Evolutionary conservation across 2,329 filamentous ascomycete genomes (phyloP).

Genomic region (Xylariaceae sp.): DNA sequence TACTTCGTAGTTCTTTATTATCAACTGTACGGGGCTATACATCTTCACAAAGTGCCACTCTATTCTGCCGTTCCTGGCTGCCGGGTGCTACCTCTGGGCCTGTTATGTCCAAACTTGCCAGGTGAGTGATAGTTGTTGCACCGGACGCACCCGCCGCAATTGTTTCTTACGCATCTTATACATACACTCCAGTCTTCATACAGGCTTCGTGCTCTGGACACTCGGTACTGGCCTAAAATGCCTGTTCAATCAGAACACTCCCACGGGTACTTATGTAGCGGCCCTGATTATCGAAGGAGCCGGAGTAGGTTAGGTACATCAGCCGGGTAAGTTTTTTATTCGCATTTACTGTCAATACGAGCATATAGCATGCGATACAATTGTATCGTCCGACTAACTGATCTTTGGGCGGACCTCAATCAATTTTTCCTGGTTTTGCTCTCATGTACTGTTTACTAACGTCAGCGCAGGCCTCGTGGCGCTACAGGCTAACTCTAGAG

Average conservation of each 20-base stretch:
- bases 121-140: no score
- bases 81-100: slow-evolving; percentile 33
- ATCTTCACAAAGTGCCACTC: slow-evolving; percentile 34
- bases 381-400: no score
- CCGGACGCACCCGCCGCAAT: no score
- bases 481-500: slow-evolving; percentile 34
- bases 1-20: slow-evolving; percentile 41
- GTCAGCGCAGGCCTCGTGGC: slow-evolving; percentile 36
- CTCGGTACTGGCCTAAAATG: slow-evolving; percentile 38
- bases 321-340: slow-evolving; percentile 37
- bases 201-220: slow-evolving; percentile 29
- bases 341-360: no score
- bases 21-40: slow-evolving; percentile 35
- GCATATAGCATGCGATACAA: background rate
- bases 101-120: slow-evolving; percentile 33
- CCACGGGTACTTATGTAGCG: slow-evolving; percentile 29
- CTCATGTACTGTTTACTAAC: background rate
- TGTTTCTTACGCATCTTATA: no score
- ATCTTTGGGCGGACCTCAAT: no score
- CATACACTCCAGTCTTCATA: background rate
- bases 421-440: no score
- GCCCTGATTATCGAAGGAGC: slow-evolving; percentile 37
- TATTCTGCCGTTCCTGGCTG: slow-evolving; percentile 38
- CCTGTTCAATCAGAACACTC: slow-evolving; percentile 34
- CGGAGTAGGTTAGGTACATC: slow-evolving; percentile 39